phyloP scores from a whole-genome alignment of 164 flowering plant genomes.

The Sedum album region DNA sequence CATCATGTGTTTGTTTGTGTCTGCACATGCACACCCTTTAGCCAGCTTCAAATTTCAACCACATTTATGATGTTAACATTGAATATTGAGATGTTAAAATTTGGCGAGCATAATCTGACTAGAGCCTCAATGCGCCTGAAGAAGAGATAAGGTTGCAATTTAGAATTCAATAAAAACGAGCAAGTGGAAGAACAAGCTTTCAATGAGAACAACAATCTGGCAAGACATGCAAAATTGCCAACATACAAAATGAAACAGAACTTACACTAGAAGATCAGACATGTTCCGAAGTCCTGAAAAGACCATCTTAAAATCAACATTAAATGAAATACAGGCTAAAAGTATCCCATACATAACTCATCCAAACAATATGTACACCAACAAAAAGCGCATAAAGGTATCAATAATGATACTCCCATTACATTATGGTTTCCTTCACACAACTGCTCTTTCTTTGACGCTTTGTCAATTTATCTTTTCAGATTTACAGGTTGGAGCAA shows the following conservation, averaged over 20 bases:
- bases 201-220: neutral
- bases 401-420: neutral
- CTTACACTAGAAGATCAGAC: neutral
- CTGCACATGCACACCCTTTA: neutral
- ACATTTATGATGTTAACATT: neutral
- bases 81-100: neutral
- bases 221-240: neutral
- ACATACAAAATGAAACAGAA: neutral
- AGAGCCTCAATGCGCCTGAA: neutral
- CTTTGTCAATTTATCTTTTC: neutral
- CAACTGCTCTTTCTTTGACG: neutral
- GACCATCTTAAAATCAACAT: neutral
- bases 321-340: neutral
- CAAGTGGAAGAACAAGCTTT: neutral
- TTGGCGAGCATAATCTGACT: neutral
- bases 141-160: neutral
- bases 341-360: neutral
- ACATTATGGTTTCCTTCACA: neutral
- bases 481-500: conserved; percentile 4
- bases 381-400: neutral
- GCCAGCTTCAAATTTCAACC: neutral
- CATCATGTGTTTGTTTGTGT: neutral
- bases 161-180: neutral
- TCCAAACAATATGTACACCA: neutral
- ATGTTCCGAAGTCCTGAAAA: neutral